Percentiles rank a stretch among this genome's conserved stretches.
phyloP scores from a whole-genome alignment of 768 basidiomycete species.

The Mycena polygramma region DNA sequence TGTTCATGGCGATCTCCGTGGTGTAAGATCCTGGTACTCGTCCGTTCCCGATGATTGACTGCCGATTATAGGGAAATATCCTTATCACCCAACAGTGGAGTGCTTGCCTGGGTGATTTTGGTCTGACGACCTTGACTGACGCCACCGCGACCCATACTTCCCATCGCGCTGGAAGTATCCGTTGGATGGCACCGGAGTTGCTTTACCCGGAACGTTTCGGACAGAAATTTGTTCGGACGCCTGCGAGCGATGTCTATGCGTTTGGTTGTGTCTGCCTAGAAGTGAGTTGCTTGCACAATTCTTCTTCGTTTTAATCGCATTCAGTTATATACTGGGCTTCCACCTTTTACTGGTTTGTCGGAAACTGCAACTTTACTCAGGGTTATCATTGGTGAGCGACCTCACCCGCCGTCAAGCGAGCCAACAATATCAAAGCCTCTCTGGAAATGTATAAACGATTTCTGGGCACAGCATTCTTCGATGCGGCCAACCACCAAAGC shows the following conservation, averaged over 20 bases:
- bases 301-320: neutral
- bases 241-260: slow-evolving; percentile 48
- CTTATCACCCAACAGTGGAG: slow-evolving; percentile 46
- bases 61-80: slow-evolving; percentile 46
- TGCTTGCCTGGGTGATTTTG: slow-evolving; percentile 51
- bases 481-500: neutral
- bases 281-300: slow-evolving; percentile 31
- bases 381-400: slow-evolving; percentile 6
- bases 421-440: neutral
- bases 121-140: slow-evolving; percentile 46
- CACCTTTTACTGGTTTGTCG: slow-evolving; percentile 12
- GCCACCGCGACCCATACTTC: slow-evolving; percentile 43
- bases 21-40: slow-evolving; percentile 20
- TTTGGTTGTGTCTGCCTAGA: slow-evolving; percentile 51
- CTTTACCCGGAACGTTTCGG: slow-evolving; percentile 46
- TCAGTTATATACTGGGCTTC: slow-evolving; percentile 26
- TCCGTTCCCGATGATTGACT: slow-evolving; percentile 7
- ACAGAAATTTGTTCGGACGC: slow-evolving; percentile 42
- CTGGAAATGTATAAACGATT: slow-evolving; percentile 6
- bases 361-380: slow-evolving; percentile 1
- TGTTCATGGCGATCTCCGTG: slow-evolving; percentile 40
- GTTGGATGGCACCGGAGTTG: slow-evolving; percentile 54
- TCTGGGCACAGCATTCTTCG: slow-evolving; percentile 6
- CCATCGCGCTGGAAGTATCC: slow-evolving; percentile 42
- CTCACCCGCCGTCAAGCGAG: neutral